phyloP scores from a whole-genome alignment of 2,329 filamentous ascomycete genomes.

The Fusarium lyarnte region DNA sequence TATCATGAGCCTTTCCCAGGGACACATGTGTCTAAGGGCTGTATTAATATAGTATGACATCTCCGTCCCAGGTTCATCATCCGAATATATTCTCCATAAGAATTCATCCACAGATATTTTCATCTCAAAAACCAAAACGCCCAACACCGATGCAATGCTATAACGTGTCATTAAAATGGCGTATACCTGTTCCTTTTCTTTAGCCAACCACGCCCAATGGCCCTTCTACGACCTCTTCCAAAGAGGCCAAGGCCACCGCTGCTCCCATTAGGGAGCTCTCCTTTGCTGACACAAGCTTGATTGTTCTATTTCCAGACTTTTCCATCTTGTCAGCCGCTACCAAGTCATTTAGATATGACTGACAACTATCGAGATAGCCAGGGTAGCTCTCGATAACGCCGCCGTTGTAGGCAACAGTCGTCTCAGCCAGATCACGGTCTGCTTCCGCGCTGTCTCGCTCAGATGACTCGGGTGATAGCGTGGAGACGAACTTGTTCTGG shows the following conservation, averaged over 20 bases:
- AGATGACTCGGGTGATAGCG: constrained; percentile 45
- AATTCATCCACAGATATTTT: background rate
- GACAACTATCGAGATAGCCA: constrained; percentile 69
- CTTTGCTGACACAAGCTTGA: constrained; percentile 73
- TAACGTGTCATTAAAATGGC: constrained; percentile 1
- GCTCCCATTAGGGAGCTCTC: constrained; percentile 81
- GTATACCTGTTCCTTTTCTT: background rate
- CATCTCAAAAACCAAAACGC: constrained; percentile 14
- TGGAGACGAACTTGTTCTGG: constrained; percentile 50
- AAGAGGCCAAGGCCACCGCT: constrained; percentile 71
- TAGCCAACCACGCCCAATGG: constrained; percentile 27
- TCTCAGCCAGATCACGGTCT: constrained; percentile 59
- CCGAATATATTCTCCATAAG: background rate
- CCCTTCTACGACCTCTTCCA: constrained; percentile 39
- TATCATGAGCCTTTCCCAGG: background rate
- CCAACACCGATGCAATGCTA: constrained; percentile 22
- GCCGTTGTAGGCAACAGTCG: constrained; percentile 80
- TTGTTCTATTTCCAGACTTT: constrained; percentile 52
- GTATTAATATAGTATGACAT: background rate
- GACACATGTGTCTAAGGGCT: background rate
- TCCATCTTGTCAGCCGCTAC: constrained; percentile 48
- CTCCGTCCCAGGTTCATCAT: background rate
- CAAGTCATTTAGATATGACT: constrained; percentile 70
- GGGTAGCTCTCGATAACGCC: constrained; percentile 84
- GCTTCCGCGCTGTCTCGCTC: constrained; percentile 59